A percentile compares a stretch with the other conserved stretches of the same genome.
Evolutionary conservation across 805 yeast genomes (phyloP).

Genomic region (Candida fluviatilis): DNA sequence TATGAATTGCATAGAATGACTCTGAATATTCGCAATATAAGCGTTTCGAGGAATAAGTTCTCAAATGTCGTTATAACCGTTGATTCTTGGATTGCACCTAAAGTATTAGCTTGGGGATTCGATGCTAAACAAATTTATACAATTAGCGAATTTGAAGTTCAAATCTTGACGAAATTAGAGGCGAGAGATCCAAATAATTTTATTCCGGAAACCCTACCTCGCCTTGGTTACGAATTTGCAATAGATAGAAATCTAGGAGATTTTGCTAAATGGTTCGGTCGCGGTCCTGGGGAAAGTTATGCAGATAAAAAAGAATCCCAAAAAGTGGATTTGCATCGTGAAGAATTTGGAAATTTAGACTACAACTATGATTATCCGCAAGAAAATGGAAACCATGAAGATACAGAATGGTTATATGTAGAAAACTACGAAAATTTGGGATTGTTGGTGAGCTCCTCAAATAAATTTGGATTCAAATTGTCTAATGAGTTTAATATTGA

Average conservation of each 20-base stretch:
- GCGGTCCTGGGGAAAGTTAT: slow-evolving; percentile 33
- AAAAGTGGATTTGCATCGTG: slow-evolving; percentile 17
- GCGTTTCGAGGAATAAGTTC: slow-evolving; percentile 1
- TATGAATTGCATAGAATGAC: slow-evolving; percentile 19
- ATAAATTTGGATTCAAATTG: slow-evolving; percentile 13
- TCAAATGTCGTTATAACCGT: slow-evolving; percentile 10
- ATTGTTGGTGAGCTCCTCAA: slow-evolving; percentile 5
- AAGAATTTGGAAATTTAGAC: slow-evolving; percentile 13
- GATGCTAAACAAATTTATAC: slow-evolving; percentile 7
- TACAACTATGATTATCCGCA: slow-evolving; percentile 30
- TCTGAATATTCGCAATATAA: slow-evolving; percentile 5
- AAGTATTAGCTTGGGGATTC: slow-evolving; percentile 23
- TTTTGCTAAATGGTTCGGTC: slow-evolving; percentile 26
- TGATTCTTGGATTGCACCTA: slow-evolving; percentile 15
- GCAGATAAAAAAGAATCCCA: slow-evolving; percentile 25
- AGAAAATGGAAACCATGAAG: slow-evolving; percentile 31
- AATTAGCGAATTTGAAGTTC: slow-evolving; percentile 6
- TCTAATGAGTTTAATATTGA: slow-evolving; percentile 12
- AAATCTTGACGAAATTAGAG: slow-evolving; percentile 6
- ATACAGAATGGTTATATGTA: slow-evolving; percentile 23
- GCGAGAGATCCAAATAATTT: slow-evolving; percentile 5
- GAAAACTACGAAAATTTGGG: slow-evolving; percentile 6
- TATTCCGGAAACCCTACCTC: slow-evolving; percentile 23
- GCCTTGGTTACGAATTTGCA: slow-evolving; percentile 28
- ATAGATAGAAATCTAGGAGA: slow-evolving; percentile 13